Conservation (phyloP, 768 basidiomycete species). For the Boletus tomentosulus region DNA sequence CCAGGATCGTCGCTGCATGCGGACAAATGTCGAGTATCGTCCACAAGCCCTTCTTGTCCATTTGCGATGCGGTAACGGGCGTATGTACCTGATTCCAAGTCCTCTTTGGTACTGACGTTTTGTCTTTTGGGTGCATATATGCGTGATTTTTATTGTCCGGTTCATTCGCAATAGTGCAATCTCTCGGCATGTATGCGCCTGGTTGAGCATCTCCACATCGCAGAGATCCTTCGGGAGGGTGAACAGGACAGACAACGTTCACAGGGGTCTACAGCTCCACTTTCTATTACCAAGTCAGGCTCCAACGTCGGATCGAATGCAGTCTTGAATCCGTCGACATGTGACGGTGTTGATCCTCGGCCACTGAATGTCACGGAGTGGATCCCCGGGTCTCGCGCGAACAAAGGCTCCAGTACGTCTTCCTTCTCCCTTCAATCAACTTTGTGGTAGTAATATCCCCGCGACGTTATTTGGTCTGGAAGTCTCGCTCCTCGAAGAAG, state of each 20-base stretch:
- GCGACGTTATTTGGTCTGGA: not conserved
- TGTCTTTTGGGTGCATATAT: slow-evolving; percentile 11
- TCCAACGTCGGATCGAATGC: not conserved
- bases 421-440: not conserved
- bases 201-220: slow-evolving; percentile 65
- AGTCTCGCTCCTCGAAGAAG: slow-evolving; percentile 3
- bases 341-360: not conserved
- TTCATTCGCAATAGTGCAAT: slow-evolving; percentile 48
- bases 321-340: not conserved
- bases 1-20: slow-evolving; percentile 63
- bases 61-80: slow-evolving; percentile 70
- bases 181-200: slow-evolving; percentile 72
- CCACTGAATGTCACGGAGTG: not conserved
- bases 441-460: not conserved
- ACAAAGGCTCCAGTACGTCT: slow-evolving; percentile 5
- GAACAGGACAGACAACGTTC: slow-evolving; percentile 40
- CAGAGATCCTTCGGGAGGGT: slow-evolving; percentile 65
- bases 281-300: not conserved
- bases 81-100: slow-evolving; percentile 37
- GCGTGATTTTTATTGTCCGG: not conserved
- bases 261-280: not conserved
- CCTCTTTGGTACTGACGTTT: not conserved
- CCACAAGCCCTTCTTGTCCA: slow-evolving; percentile 63
- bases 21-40: slow-evolving; percentile 64
- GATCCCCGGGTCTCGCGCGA: not conserved